Base-by-base conservation (phyloP, 495 filamentous ascomycete species). In the Xylaria palmicola region DNA sequence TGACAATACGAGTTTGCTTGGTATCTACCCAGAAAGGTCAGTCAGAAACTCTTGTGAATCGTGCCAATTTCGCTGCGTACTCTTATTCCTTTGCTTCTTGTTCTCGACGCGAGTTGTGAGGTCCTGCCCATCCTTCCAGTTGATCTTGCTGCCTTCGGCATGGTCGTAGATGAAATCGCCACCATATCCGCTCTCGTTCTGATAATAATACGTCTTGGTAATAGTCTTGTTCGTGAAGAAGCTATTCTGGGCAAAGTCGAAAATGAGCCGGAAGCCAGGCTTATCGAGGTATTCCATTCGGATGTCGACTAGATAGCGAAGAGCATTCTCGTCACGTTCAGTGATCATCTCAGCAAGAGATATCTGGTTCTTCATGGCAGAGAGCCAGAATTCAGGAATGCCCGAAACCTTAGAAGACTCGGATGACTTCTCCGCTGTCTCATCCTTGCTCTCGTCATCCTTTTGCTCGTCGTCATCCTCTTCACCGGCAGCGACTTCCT, bases 91-190 rank as follows among this genome's bases (percentile, higher is more conserved):
- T 77, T 99, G 95, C 80, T 98, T 99, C 84, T 98, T 98, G 81
- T 90, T 94, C 83, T 99, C 94, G 51, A 97, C 79, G 65, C 90
- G 87, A 53, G 97, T 89, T 40, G 94, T 99, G 63, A 98, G 82
- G 69, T 99, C 94, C 73, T 96, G 89, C 65, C 88, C 89, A 17
- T 84, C 73, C 81, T 97, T 97, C 94, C 94, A 99, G 68, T 96
- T 88, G 71, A 99, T 97, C 83, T 93, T 93, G 73, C 96, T 89
- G 56, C 95, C 94, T 74, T 98, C 93, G 62, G 94, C 94, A 72
- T 98, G 95, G 74, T 99, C 94, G 74, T 99, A 99, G 76, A 99
- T 98, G 80, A 98, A 99, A 73, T 99, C 94, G 63, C 94, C 94
- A 67, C 91, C 92, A 68, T 98, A 98, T 41, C 94, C 94, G 72